These are phyloP conservation scores for Huntiella bhutanensis DNA, from an alignment of 2,329 filamentous ascomycete species.

Conservation along the genomic window DNA sequence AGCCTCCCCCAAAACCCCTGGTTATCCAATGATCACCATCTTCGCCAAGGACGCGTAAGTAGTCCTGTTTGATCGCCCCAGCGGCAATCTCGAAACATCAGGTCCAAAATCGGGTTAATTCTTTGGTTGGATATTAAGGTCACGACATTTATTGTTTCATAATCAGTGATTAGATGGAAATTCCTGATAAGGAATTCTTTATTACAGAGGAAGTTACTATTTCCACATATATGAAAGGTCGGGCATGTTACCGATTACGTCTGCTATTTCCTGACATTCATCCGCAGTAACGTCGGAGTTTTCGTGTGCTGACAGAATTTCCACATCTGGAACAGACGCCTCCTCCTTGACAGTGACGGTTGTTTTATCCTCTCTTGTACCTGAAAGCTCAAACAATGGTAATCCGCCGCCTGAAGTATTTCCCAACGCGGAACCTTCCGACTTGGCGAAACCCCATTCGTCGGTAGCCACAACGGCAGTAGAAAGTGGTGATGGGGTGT, in stretches of 20 bases:
- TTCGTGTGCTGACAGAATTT: neutral
- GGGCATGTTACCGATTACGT: conserved; percentile 1
- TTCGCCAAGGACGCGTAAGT: too few relatives aligned
- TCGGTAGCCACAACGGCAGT: neutral
- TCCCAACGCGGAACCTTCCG: neutral
- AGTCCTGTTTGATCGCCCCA: too few relatives aligned
- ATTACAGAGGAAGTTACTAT: neutral
- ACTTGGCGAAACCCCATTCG: neutral
- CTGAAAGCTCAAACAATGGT: neutral
- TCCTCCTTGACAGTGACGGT: neutral
- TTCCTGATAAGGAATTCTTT: too few relatives aligned
- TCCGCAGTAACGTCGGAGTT: neutral
- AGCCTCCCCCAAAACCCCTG: too few relatives aligned
- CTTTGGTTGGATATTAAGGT: too few relatives aligned
- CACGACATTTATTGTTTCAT: too few relatives aligned
- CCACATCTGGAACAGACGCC: neutral
- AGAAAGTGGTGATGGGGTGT: conserved; percentile 9
- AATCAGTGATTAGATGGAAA: too few relatives aligned
- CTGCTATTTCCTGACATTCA: neutral
- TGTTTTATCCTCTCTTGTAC: neutral
- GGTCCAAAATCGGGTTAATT: too few relatives aligned
- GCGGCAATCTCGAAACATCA: too few relatives aligned
- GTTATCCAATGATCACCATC: too few relatives aligned
- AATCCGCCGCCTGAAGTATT: neutral
- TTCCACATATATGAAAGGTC: conserved; percentile 8